A percentile compares a stretch with the other conserved stretches of the same genome.
Conservation (phyloP, 2,329 filamentous ascomycete species). For the Venturia pyrina region DNA sequence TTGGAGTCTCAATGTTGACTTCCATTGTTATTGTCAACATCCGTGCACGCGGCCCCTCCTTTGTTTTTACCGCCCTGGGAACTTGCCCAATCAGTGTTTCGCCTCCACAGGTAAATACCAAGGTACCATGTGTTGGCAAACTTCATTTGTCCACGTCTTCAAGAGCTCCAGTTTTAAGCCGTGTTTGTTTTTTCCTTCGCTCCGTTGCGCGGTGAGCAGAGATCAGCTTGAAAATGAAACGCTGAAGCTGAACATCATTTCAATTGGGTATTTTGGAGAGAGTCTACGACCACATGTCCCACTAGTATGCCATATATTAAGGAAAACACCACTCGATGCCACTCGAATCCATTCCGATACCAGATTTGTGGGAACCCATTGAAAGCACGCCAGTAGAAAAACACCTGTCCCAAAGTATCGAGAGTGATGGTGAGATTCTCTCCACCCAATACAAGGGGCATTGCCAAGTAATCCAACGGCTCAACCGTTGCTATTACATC, state of each 20-base stretch:
- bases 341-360: background rate
- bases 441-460: background rate
- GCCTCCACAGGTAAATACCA: background rate
- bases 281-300: constrained; percentile 4
- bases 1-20: background rate
- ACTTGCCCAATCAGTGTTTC: background rate
- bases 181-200: background rate
- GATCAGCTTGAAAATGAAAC: background rate
- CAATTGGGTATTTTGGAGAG: constrained; percentile 5
- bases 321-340: background rate
- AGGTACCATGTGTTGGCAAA: background rate
- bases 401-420: background rate
- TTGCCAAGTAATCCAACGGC: background rate
- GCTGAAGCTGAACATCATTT: background rate
- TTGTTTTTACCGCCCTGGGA: too few species aligned
- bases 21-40: background rate
- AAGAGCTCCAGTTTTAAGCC: background rate
- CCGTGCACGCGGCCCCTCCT: background rate
- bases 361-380: background rate
- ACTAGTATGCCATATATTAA: background rate
- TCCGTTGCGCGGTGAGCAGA: background rate
- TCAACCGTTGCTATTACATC: constrained; percentile 2
- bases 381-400: background rate
- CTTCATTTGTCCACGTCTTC: background rate
- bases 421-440: background rate